Evolutionary conservation across 1,139 yeast genomes (phyloP).

Genomic region (Lodderomyces elongisporus): DNA sequence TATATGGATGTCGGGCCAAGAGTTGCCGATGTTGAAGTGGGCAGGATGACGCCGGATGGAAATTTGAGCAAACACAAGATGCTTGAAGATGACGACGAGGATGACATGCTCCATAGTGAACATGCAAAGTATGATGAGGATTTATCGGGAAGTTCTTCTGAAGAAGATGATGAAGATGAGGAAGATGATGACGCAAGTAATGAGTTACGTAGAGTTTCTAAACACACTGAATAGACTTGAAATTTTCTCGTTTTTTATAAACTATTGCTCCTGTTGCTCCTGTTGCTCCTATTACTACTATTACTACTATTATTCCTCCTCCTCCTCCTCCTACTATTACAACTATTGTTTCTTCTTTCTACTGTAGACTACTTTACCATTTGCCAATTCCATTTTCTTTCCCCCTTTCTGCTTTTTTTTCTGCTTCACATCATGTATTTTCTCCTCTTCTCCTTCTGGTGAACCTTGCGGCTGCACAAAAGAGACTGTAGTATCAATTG

Average conservation of each 20-base stretch:
- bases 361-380: conserved; percentile 55
- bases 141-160: conserved; percentile 36
- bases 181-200: conserved; percentile 20
- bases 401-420: conserved; percentile 37
- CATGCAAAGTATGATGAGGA: conserved; percentile 32
- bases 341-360: conserved; percentile 27
- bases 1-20: conserved; percentile 11
- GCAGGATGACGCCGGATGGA: conserved; percentile 20
- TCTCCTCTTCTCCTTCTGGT: conserved; percentile 10
- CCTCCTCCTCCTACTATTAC: too few species aligned
- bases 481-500: conserved; percentile 22
- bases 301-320: too few species aligned
- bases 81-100: conserved; percentile 20
- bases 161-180: conserved; percentile 26
- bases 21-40: conserved; percentile 12
- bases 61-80: conserved; percentile 7
- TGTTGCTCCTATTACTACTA: too few species aligned
- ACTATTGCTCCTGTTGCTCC: too few species aligned
- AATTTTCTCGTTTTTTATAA: too few species aligned
- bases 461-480: conserved; percentile 15
- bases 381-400: conserved; percentile 48
- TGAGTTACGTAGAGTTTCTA: conserved; percentile 36
- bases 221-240: conserved; percentile 23
- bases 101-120: conserved; percentile 30
- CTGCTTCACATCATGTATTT: conserved; percentile 20